Evolutionary conservation across 345 rosid species (phyloP).

Genomic region (Syzygium jambos): DNA sequence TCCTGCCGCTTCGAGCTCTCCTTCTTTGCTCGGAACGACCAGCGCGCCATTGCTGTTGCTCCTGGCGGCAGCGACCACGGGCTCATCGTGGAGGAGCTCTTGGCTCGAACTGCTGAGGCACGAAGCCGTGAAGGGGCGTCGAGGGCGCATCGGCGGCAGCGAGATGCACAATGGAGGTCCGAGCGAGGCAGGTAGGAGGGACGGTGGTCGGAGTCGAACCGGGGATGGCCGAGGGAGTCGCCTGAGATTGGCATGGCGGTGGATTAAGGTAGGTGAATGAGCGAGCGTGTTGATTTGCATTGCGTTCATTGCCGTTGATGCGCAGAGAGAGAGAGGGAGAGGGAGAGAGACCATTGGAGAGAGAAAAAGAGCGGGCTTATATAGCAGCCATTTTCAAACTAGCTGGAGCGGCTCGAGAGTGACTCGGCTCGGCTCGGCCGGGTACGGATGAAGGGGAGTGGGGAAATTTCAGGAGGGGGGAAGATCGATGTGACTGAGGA

Average conservation of each 20-base stretch:
- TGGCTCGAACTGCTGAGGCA: background rate
- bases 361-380: background rate
- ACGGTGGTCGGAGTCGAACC: background rate
- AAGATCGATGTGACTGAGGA: background rate
- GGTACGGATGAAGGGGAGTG: background rate
- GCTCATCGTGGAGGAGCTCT: background rate
- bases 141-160: background rate
- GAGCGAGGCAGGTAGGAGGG: background rate
- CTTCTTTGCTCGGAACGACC: background rate
- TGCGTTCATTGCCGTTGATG: background rate
- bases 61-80: background rate
- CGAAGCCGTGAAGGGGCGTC: background rate
- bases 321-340: background rate
- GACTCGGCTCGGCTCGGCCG: background rate
- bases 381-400: background rate
- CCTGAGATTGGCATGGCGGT: background rate
- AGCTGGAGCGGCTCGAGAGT: background rate
- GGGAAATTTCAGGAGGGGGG: background rate
- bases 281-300: background rate
- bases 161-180: background rate
- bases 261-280: background rate
- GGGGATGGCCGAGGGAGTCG: background rate
- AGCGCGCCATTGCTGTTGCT: background rate
- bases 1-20: background rate
- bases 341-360: background rate